These are phyloP conservation scores for Plantago major DNA, from an alignment of 257 asterid species.

Conservation along the genomic window DNA sequence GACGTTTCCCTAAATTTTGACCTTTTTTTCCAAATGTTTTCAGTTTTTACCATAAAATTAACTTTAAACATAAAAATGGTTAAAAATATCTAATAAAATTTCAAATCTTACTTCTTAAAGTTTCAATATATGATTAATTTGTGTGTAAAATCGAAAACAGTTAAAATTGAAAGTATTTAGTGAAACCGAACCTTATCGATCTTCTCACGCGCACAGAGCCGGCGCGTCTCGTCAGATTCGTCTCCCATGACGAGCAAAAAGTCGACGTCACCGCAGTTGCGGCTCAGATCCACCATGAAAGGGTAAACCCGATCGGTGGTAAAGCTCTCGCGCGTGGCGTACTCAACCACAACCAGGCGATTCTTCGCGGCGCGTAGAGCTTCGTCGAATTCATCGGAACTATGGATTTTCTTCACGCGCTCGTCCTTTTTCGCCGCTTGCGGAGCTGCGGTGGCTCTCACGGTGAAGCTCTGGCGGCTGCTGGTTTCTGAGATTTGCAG, in stretches of 20 bases:
- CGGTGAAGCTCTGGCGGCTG: slow-evolving; percentile 8
- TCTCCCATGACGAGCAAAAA: slow-evolving; percentile 85
- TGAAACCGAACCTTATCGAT: slow-evolving; percentile 47
- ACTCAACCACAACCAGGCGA: slow-evolving; percentile 84
- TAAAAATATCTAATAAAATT: no score
- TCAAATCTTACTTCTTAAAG: no score
- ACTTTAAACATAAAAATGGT: no score
- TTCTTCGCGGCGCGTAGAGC: slow-evolving; percentile 64
- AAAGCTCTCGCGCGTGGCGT: slow-evolving; percentile 48
- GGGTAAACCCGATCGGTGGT: slow-evolving; percentile 71
- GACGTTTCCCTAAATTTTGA: no score
- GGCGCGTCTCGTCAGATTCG: slow-evolving; percentile 63
- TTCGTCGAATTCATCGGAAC: slow-evolving; percentile 57
- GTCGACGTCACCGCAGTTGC: slow-evolving; percentile 78
- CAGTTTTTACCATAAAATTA: no score
- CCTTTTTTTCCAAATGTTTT: no score
- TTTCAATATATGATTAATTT: no score
- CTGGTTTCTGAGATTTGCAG: not conserved
- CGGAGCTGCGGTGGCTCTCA: slow-evolving; percentile 53
- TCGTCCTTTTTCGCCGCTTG: slow-evolving; percentile 46
- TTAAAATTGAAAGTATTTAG: no score
- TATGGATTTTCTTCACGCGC: slow-evolving; percentile 58
- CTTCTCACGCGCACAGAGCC: slow-evolving; percentile 68
- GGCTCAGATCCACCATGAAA: slow-evolving; percentile 83
- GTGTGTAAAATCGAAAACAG: no score